phyloP scores from a whole-genome alignment of 2,329 filamentous ascomycete species.

The Colletotrichum graminicola region DNA sequence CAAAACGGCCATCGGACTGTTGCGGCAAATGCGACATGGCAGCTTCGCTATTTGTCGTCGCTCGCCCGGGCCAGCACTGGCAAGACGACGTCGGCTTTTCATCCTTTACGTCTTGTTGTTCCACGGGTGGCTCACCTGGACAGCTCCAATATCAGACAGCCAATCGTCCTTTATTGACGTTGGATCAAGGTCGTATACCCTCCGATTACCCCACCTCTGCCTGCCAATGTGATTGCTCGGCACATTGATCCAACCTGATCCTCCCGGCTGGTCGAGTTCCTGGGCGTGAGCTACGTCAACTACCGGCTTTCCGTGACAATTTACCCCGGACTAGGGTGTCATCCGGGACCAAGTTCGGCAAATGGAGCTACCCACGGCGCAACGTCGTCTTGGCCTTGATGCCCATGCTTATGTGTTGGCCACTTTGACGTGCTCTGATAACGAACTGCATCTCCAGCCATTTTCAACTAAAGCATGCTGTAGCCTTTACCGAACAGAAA shows the following conservation, averaged over 20 bases:
- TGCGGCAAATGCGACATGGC: neutral
- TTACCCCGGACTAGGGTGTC: constrained; percentile 28
- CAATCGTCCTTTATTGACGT: constrained; percentile 17
- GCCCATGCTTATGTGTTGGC: neutral
- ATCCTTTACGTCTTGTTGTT: neutral
- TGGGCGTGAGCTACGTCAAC: neutral
- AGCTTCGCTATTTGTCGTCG: too few species aligned
- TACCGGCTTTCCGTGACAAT: constrained; percentile 22
- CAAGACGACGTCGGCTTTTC: constrained; percentile 18
- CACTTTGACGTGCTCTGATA: neutral
- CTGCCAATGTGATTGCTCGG: constrained; percentile 9
- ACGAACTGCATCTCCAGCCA: neutral
- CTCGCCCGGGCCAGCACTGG: constrained; percentile 11
- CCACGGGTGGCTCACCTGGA: constrained; percentile 4
- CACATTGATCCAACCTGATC: neutral
- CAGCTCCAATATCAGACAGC: constrained; percentile 3
- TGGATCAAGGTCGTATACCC: constrained; percentile 31
- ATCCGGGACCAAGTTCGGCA: constrained; percentile 12
- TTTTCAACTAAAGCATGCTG: too few species aligned
- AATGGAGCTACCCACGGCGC: neutral
- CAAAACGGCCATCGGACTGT: neutral
- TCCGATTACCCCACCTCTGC: constrained; percentile 22
- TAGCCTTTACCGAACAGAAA: neutral
- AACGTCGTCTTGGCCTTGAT: neutral
- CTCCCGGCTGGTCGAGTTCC: constrained; percentile 4